Base-by-base conservation (phyloP, 176 grass and related monocot species). In the Sorghum bicolor region DNA sequence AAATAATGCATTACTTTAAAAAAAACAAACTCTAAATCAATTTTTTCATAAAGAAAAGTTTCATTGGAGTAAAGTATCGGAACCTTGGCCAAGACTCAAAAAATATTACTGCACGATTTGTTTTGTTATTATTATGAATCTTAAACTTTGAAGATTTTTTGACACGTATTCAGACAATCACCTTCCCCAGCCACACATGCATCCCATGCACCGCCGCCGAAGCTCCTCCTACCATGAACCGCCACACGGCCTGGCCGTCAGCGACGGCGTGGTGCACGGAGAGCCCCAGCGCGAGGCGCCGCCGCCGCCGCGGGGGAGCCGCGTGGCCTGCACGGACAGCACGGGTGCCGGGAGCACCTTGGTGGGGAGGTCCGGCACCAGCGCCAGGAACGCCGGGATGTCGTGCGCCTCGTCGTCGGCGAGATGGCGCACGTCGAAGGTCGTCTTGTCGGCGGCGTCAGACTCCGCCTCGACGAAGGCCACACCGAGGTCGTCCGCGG, bases 191-290 rank as follows among this genome's bases (percentile, higher is more conserved):
- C n/a, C n/a, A n/a, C n/a, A n/a, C n/a, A n/a, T n/a, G n/a, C n/a
- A n/a, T n/a, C n/a, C n/a, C n/a, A n/a, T n/a, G n/a, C n/a, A n/a
- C n/a, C n/a, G n/a, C n/a, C n/a, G n/a, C n/a, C n/a, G n/a, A n/a
- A n/a, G n/a, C n/a, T n/a, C n/a, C n/a, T n/a, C n/a, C n/a, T n/a
- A n/a, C 68, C 4, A 83, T 31, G 88, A 93, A 93, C 61, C 32
- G 24, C 81, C 81, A 85, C 13, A 85, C 45, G 8, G 82, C 85
- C 61, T 63, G 60, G 4, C 88, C 88, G 33, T 93, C 88, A 24
- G 70, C 85, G 29, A 88, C 55, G 39, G 82, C 85, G 28, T 93
- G 91, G 78, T 83, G 85, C 19, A 88, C 70, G 24, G 88, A 79
- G 28, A 89, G 1, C 5, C 91, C 91, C 9, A 90, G 22, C 5